Evolutionary conservation across 768 basidiomycete species (phyloP).

Genomic region (Chalciporus piperatus): DNA sequence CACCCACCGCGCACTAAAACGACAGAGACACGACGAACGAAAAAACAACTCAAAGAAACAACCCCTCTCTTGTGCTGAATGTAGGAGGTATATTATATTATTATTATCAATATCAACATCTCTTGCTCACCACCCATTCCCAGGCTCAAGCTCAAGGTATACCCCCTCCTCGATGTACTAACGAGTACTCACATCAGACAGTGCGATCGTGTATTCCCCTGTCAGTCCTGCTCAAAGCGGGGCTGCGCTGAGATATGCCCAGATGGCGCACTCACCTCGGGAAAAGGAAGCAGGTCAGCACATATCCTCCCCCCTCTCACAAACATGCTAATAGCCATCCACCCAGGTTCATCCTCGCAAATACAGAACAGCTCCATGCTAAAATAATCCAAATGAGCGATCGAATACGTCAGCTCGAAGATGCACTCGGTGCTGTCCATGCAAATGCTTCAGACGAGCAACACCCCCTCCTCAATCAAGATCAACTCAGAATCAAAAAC

Average conservation of each 20-base stretch:
- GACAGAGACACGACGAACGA: constrained; percentile 35
- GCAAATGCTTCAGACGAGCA: constrained; percentile 36
- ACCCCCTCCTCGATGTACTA: neutral
- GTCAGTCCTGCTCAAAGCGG: constrained; percentile 64
- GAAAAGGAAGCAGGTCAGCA: constrained; percentile 58
- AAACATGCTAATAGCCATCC: no score
- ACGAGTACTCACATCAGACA: constrained; percentile 24
- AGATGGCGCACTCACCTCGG: constrained; percentile 60
- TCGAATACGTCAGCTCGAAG: constrained; percentile 63
- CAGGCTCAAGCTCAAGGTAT: constrained; percentile 58
- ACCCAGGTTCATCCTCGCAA: constrained; percentile 61
- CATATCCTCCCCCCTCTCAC: neutral
- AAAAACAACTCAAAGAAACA: constrained; percentile 32
- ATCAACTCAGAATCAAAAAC: constrained; percentile 60
- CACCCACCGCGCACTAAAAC: constrained; percentile 42
- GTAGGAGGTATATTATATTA: constrained; percentile 54
- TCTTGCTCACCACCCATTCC: no score
- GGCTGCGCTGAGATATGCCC: constrained; percentile 64
- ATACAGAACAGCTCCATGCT: constrained; percentile 63
- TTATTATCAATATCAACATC: neutral
- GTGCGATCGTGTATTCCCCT: constrained; percentile 67
- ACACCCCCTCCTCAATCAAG: constrained; percentile 58
- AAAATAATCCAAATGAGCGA: constrained; percentile 60
- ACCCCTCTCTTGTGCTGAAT: constrained; percentile 62
- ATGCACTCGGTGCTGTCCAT: constrained; percentile 50